phyloP scores from a whole-genome alignment of 208 protist genomes.

The Leishmania arabica region DNA sequence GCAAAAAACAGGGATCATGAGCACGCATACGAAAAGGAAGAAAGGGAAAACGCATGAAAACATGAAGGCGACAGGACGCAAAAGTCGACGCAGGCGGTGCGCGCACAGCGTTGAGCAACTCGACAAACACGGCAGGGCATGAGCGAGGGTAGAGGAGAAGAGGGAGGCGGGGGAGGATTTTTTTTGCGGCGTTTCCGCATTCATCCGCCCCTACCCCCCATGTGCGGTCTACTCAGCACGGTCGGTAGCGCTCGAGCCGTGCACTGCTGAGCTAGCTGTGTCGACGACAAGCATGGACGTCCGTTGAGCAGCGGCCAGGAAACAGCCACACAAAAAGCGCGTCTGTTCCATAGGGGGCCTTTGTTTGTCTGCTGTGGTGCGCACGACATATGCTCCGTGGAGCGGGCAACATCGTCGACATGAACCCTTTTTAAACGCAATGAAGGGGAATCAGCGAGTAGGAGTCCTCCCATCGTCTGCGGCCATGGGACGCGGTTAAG shows the following conservation, averaged over 20 bases:
- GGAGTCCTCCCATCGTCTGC: not conserved
- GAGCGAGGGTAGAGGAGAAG: not conserved
- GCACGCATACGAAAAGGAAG: not conserved
- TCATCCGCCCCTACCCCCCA: not conserved
- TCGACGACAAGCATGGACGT: not conserved
- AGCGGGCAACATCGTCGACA: not conserved
- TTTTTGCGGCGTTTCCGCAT: not conserved
- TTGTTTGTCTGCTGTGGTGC: not conserved
- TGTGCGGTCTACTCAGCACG: not conserved
- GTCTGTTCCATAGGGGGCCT: not conserved
- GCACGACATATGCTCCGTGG: not conserved
- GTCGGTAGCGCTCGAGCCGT: not conserved
- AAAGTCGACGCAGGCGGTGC: not conserved
- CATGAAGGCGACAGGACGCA: not conserved
- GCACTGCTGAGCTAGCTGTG: not conserved
- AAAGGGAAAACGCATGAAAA: not conserved
- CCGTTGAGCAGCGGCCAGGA: not conserved
- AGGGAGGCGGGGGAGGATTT: not conserved
- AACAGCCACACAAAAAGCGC: not conserved
- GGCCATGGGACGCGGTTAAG: not conserved
- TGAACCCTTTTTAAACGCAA: not conserved
- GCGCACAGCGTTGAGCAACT: not conserved
- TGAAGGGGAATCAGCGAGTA: not conserved
- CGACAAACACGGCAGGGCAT: not conserved
- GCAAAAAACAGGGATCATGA: not conserved